Conservation (phyloP, 768 basidiomycete genomes). For the Leccinum imitatum region DNA sequence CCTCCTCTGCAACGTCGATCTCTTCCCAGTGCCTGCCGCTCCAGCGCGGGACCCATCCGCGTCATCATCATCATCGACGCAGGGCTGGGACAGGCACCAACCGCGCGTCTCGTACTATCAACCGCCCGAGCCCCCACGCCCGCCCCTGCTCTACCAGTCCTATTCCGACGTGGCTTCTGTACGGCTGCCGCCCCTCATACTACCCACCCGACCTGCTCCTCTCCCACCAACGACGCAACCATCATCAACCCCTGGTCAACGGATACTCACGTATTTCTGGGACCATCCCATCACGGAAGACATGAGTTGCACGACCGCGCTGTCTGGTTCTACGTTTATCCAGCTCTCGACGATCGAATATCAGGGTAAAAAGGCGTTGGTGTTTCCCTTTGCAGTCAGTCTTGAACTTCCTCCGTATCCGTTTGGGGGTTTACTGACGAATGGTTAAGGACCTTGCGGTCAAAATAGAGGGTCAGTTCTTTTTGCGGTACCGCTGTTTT, state of each 20-base stretch:
- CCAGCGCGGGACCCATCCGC: conserved; percentile 10
- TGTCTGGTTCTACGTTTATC: conserved; percentile 63
- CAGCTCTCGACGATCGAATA: conserved; percentile 56
- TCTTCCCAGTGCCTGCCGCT: conserved; percentile 56
- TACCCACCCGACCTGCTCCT: conserved; percentile 13
- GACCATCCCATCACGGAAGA: conserved; percentile 46
- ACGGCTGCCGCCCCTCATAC: conserved; percentile 24
- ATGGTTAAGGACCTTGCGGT: conserved; percentile 62
- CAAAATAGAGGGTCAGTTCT: conserved; percentile 62
- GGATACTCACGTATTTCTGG: conserved; percentile 44
- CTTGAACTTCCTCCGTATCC: no score
- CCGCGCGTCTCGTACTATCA: conserved; percentile 9
- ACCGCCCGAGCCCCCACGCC: conserved; percentile 8
- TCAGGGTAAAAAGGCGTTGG: conserved; percentile 48
- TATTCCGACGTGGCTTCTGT: conserved; percentile 14
- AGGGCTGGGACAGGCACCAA: conserved; percentile 14
- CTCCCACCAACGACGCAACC: conserved; percentile 6
- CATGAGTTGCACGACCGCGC: conserved; percentile 43
- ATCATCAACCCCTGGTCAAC: conserved; percentile 23
- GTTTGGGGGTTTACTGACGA: no score
- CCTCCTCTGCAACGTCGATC: conserved; percentile 73
- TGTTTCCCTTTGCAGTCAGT: conserved; percentile 64
- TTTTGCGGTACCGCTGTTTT: conserved; percentile 70
- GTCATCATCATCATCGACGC: not conserved
- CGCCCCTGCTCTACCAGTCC: conserved; percentile 14